phyloP scores from a whole-genome alignment of 441 rosid genomes.

The Pelargonium cotyledonis region DNA sequence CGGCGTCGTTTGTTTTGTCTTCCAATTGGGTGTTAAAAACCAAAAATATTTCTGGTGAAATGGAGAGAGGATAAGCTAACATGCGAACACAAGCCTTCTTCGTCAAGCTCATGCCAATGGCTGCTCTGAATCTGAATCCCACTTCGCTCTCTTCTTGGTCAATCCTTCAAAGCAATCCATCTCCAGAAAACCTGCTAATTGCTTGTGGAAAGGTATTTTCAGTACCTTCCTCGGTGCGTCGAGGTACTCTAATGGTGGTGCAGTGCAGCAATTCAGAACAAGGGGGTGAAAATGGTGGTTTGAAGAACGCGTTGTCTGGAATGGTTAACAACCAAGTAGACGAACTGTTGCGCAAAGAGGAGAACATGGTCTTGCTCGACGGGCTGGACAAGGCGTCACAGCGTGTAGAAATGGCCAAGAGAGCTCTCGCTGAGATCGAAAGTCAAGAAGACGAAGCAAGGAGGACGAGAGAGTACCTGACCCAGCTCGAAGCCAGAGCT shows the following conservation, averaged over 20 bases:
- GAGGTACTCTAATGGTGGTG: neutral
- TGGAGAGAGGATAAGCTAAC: neutral
- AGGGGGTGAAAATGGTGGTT: slow-evolving; percentile 25
- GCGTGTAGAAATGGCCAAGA: slow-evolving; percentile 68
- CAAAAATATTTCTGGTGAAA: neutral
- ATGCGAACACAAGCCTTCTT: neutral
- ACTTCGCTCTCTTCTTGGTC: neutral
- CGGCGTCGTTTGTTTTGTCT: neutral
- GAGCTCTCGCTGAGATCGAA: slow-evolving; percentile 66
- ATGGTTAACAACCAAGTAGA: slow-evolving; percentile 58
- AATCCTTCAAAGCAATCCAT: neutral
- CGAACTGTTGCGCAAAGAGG: slow-evolving; percentile 59
- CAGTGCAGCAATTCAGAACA: slow-evolving; percentile 26
- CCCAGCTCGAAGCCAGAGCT: slow-evolving; percentile 56
- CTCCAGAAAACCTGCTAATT: neutral
- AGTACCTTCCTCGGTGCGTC: neutral
- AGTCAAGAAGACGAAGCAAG: slow-evolving; percentile 59
- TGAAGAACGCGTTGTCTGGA: slow-evolving; percentile 60
- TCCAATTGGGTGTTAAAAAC: too few species aligned
- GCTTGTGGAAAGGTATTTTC: neutral
- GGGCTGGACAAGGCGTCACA: slow-evolving; percentile 69
- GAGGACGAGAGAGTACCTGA: slow-evolving; percentile 42
- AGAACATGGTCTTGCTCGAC: slow-evolving; percentile 63
- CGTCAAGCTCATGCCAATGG: slow-evolving; percentile 3
- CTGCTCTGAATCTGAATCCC: neutral